phyloP scores from a whole-genome alignment of 257 asterid genomes.

The Orobanche coerulescens region DNA sequence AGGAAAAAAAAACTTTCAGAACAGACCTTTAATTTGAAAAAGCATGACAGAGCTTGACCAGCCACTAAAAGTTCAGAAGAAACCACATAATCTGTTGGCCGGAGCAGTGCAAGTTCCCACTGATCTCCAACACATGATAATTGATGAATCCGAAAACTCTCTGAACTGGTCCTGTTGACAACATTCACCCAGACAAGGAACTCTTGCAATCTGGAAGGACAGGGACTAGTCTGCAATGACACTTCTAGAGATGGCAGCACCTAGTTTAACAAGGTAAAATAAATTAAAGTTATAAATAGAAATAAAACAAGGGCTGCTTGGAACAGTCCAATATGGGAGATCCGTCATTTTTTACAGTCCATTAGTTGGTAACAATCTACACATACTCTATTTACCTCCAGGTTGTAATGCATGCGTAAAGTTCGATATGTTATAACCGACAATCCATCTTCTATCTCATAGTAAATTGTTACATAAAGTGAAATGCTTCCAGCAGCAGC shows the following conservation, averaged over 20 bases:
- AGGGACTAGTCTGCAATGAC: slow-evolving; percentile 64
- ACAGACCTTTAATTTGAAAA: slow-evolving; percentile 91
- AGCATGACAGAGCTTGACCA: slow-evolving; percentile 83
- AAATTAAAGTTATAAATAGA: slow-evolving; percentile 7
- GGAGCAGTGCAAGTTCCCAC: slow-evolving; percentile 81
- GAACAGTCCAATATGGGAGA: neutral
- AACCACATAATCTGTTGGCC: slow-evolving; percentile 43
- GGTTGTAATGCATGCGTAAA: slow-evolving; percentile 67
- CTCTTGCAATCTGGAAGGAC: slow-evolving; percentile 75
- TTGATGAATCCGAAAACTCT: slow-evolving; percentile 76
- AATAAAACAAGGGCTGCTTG: neutral
- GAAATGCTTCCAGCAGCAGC: slow-evolving; percentile 78
- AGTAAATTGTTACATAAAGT: slow-evolving; percentile 57
- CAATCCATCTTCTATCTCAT: slow-evolving; percentile 69
- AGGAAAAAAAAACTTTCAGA: slow-evolving; percentile 6
- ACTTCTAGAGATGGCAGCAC: slow-evolving; percentile 87
- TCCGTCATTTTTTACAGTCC: slow-evolving; percentile 6
- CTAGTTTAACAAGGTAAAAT: slow-evolving; percentile 29
- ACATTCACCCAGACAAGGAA: slow-evolving; percentile 85
- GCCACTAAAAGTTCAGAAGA: slow-evolving; percentile 56
- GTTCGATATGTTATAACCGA: slow-evolving; percentile 67
- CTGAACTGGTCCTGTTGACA: slow-evolving; percentile 68
- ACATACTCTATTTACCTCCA: slow-evolving; percentile 49
- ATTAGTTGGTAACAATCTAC: slow-evolving; percentile 1
- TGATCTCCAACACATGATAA: slow-evolving; percentile 76